Conservation (phyloP, 2,329 filamentous ascomycete genomes). For the Rhinocladiella mackenziei region DNA sequence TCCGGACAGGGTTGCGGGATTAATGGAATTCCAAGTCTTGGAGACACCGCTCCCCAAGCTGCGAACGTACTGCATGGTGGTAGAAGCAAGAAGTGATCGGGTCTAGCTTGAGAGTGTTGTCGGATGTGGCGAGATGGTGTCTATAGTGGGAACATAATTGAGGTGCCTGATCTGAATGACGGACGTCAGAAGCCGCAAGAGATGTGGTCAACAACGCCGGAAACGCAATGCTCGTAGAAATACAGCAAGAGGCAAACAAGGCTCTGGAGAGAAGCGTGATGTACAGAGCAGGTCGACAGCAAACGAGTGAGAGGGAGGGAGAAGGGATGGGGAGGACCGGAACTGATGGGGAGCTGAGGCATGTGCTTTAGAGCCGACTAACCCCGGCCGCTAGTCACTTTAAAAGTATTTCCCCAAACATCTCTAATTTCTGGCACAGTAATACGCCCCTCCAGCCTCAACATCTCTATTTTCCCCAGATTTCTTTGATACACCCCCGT, state of each 20-base stretch:
- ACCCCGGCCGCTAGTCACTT: no score
- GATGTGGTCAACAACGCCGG: constrained; percentile 1
- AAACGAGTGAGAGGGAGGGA: background rate
- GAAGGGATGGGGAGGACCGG: background rate
- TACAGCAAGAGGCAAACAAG: background rate
- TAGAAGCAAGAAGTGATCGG: background rate
- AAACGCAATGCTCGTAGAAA: constrained; percentile 1
- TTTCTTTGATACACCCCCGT: background rate
- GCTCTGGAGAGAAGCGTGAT: background rate
- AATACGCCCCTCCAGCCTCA: background rate
- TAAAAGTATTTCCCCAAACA: no score
- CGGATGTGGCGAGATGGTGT: background rate
- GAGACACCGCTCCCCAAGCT: constrained; percentile 93
- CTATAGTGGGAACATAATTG: constrained; percentile 9
- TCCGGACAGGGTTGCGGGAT: constrained; percentile 92
- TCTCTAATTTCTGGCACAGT: background rate
- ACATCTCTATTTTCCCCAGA: constrained; percentile 4
- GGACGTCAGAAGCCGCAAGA: background rate
- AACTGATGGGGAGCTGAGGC: background rate
- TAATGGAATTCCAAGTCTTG: constrained; percentile 99
- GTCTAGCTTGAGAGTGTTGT: background rate
- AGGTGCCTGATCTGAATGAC: constrained; percentile 12
- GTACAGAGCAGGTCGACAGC: constrained; percentile 3
- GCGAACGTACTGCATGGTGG: constrained; percentile 89
- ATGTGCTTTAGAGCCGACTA: background rate